Evolutionary conservation across 768 basidiomycete species (phyloP), one percentile per base, ranked within the genome.

Genomic region (Tricholoma sp.): DNA sequence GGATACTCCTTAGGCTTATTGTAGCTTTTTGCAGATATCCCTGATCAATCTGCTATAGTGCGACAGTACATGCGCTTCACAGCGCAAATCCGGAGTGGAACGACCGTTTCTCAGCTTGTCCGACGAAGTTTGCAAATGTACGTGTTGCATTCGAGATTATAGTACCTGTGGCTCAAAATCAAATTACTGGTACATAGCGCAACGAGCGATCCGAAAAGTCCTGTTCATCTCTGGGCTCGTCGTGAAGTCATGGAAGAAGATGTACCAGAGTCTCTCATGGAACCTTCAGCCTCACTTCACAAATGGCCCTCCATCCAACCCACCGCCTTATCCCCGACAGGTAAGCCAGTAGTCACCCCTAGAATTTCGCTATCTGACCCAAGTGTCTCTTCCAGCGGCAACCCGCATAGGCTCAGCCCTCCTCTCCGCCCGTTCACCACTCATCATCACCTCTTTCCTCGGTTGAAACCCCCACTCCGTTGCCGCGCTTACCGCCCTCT

Each of bases 41-140:
- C 82, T n/a, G 88, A 89, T 64, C 88, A 90, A 62, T 63, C 85
- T 1, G 75, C 79, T 4, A 88, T 89, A 54, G 80, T 88, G 24
- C 80, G 88, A 1, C 86, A 88, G 63, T 90, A 89, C 66, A 89
- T 88, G 87, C 76, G 86, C 9, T 80, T 80, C 63, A 79, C 82
- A 0, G 76, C 79, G 0, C 84, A 89, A 58, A 79, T 90, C 2
- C 61, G 76, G 27, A 83, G 81, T 56, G 79, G 80, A 0, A 77
- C 72, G 59, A 84, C 78, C 34, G 72, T 80, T 6, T 70, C 81
- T 5, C 74, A 81, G 56, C 69, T 77, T 1, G 72, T 88, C 5
- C 72, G 79, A 41, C 76, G 88, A 22, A 80, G 84, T 0, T 66
- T 89, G 51, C 86, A 89, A 65, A 83, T 87, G 86, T 86, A 62